These are phyloP conservation scores for Calonectria pteridis DNA, from an alignment of 2,329 filamentous ascomycete species.

Conservation along the genomic window DNA sequence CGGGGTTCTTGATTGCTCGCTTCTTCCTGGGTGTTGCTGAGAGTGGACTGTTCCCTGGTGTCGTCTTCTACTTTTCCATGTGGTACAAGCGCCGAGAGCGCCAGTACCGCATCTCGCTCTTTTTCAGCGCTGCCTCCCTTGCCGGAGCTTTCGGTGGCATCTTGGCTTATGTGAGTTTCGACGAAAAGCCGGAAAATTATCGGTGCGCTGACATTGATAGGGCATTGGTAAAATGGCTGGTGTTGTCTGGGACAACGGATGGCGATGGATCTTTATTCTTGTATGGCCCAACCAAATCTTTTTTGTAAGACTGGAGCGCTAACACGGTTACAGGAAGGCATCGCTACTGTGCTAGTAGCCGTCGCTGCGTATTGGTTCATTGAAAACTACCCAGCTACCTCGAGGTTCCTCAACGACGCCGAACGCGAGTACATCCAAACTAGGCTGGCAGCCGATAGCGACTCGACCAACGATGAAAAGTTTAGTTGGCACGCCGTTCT, in stretches of 20 bases:
- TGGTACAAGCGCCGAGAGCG: constrained; percentile 68
- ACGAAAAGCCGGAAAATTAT: fast-evolving
- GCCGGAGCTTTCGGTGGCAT: constrained; percentile 70
- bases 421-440: constrained; percentile 70
- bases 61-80: constrained; percentile 65
- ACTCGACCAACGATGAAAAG: constrained; percentile 75
- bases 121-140: constrained; percentile 67
- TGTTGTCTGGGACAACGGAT: constrained; percentile 64
- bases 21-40: constrained; percentile 70
- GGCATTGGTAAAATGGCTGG: constrained; percentile 68
- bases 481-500: constrained; percentile 77
- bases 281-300: constrained; percentile 47
- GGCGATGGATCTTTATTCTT: constrained; percentile 72
- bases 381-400: constrained; percentile 73
- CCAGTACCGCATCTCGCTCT: constrained; percentile 67
- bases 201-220: constrained; percentile 41
- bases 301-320: neutral
- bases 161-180: constrained; percentile 61
- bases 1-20: constrained; percentile 64
- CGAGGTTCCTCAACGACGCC: constrained; percentile 66
- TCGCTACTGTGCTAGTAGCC: constrained; percentile 66
- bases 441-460: constrained; percentile 75
- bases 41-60: constrained; percentile 64
- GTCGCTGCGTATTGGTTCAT: constrained; percentile 69
- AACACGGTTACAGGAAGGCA: constrained; percentile 59